Base-by-base conservation (phyloP, 2,329 filamentous ascomycete genomes). In the Calonectria ilicicola region DNA sequence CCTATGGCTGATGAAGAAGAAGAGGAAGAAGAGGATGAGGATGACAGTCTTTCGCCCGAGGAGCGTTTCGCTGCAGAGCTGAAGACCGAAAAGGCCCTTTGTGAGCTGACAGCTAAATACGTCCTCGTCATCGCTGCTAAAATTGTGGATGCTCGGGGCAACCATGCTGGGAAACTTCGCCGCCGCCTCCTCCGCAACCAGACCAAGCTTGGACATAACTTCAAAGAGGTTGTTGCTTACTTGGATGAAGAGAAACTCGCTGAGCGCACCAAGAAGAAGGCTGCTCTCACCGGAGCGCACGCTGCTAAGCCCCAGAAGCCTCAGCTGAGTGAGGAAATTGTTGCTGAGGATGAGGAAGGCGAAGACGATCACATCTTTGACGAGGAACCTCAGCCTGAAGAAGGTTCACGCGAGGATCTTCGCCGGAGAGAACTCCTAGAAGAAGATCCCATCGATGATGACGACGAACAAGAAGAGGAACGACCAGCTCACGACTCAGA, bases 81-180 rank as follows among this genome's bases (percentile, higher is more conserved):
- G 40, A 89, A 96, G 71, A 92, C 95, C 0, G 97, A 98, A 83
- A 93, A 96, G 81, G 91, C 92, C 23, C 89, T 98, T 1, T 98
- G 96, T 83, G 93, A 96, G 78, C 87, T 98, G 29, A 93, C 96
- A 0, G 93, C 92, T 74, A 97, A 97, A 81, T 91, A 98, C 51
- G 94, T 98, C 44, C 90, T 98, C 49, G 93, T 93, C 15, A 92
- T 98, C 26, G 87, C 94, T 12, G 94, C 92, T 23, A 92, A 91
- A 66, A 91, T 95, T 47, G 87, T 98, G 64, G 95, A 97, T 80
- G 85, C 87, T 49, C 87, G 86, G 1, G 91, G 90, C 8, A 85
- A 89, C 14, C 85, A 90, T 35, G 89, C 89, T 10, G 92, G 91
- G 35, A 91, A 90, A 80, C 88, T 98, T 42, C 90, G 91, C 74